Evolutionary conservation across 352 stramenopile genomes (phyloP), one percentile per base, ranked within the genome.

Genomic region (Phytophthora pini): DNA sequence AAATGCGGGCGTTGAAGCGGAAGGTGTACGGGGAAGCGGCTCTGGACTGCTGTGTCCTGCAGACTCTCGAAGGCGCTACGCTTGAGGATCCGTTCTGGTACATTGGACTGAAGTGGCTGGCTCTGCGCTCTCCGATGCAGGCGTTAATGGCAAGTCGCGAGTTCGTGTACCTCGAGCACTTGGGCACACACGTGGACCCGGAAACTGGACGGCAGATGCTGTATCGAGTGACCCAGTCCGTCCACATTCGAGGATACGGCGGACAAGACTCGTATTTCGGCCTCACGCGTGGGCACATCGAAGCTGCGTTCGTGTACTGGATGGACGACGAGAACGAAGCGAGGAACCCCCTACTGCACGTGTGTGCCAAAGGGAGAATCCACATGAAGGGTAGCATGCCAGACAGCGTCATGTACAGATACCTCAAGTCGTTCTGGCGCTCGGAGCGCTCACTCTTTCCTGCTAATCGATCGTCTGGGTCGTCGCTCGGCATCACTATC

Each of bases 61-160:
- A 84, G 61, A 88, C 78, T 40, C 72, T 93, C 3, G 84, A 93
- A 61, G 68, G 75, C 29, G 76, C 82, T 13, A 89, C 80, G 27
- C 57, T 81, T 2, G 71, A 84, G 5, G 84, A 93, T 31, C 84
- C 84, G 47, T 93, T 91, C 67, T 89, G 80, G 80, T 93, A 88
- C 61, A 22, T 93, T 20, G 80, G 84, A 3, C 70, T 93, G 43
- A 90, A 91, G 74, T 93, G 84, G 84, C 38, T 87, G 51, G 84
- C 81, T n/a, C 29, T 91, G 46, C 78, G 78, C 48, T 89, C 84
- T 22, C 84, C 84, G 4, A 73, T 88, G 34, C 78, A 84, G 34
- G 73, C 73, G 48, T 69, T 93, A 36, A 68, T 90, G 43, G 72
- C 80, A 32, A 82, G 76, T 63, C 80, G 84, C 6, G 84, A 93